Percentiles rank a stretch among this genome's conserved stretches.
Conservation (phyloP, 1,284 basidiomycete species). For the Mrakiaceae sp. region DNA sequence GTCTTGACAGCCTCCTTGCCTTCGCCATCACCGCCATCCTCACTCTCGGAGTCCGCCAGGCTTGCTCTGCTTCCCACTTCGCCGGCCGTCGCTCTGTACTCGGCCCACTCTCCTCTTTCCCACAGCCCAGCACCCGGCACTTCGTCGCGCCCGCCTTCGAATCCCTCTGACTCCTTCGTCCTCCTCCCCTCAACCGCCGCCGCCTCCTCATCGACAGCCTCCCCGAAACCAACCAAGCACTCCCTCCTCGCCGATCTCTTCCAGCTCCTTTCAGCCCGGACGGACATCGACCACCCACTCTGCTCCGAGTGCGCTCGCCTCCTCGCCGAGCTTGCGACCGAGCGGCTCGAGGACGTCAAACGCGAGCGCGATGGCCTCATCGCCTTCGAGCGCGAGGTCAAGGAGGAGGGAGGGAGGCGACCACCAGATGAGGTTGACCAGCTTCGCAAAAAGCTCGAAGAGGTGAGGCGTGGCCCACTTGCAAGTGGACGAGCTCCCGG, state of each 20-base stretch:
- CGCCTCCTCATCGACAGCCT: constrained; percentile 61
- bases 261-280: constrained; percentile 62
- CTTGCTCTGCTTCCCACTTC: constrained; percentile 42
- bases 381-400: constrained; percentile 76
- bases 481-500: neutral
- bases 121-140: constrained; percentile 27
- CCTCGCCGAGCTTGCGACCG: constrained; percentile 62
- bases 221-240: constrained; percentile 45
- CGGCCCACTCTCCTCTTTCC: constrained; percentile 44
- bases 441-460: constrained; percentile 61
- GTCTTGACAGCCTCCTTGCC: constrained; percentile 46
- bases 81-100: constrained; percentile 46
- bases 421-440: constrained; percentile 36
- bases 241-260: constrained; percentile 43
- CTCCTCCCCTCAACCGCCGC: constrained; percentile 41
- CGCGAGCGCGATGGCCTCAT: constrained; percentile 86
- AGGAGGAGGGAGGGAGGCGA: constrained; percentile 45
- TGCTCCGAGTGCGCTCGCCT: constrained; percentile 88
- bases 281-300: constrained; percentile 85
- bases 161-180: constrained; percentile 70
- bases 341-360: constrained; percentile 77
- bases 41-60: constrained; percentile 44
- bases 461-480: constrained; percentile 32
- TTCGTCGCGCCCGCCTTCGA: constrained; percentile 27
- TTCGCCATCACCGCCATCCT: constrained; percentile 19